Percentiles rank a stretch among this genome's conserved stretches.
phyloP scores from a whole-genome alignment of 345 rosid genomes.

The Clarkia xantiana region DNA sequence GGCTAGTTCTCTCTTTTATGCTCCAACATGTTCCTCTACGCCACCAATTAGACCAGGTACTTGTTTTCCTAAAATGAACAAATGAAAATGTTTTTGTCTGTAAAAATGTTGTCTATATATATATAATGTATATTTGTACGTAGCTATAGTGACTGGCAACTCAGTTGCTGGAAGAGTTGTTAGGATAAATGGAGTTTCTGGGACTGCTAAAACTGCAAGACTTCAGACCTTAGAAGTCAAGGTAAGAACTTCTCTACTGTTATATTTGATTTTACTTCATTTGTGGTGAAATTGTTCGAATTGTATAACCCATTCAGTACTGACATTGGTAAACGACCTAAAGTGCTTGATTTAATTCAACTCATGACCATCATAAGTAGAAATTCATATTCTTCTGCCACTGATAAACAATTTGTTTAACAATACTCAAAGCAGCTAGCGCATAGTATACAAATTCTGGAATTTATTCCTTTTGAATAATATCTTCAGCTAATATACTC shows the following conservation, averaged over 20 bases:
- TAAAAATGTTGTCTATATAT: not conserved
- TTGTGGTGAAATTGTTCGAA: not conserved
- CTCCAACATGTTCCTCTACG: constrained; percentile 21
- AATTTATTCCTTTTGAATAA: not conserved
- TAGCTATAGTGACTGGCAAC: constrained; percentile 22
- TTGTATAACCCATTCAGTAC: not conserved
- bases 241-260: constrained; percentile 24
- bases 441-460: too few relatives aligned
- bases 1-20: constrained; percentile 24
- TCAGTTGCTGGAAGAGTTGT: constrained; percentile 29
- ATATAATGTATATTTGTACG: too few relatives aligned
- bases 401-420: too few relatives aligned
- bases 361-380: too few relatives aligned
- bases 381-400: too few relatives aligned
- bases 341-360: too few relatives aligned
- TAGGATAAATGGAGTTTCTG: constrained; percentile 25
- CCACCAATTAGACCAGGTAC: constrained; percentile 29
- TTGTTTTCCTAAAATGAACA: not conserved
- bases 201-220: constrained; percentile 24
- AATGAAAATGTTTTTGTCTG: not conserved
- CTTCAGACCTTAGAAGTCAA: constrained; percentile 41
- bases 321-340: not conserved
- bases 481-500: not conserved
- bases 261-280: not conserved
- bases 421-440: not conserved